Conservation (phyloP, 768 basidiomycete species). For the Pisolithus tinctorius region DNA sequence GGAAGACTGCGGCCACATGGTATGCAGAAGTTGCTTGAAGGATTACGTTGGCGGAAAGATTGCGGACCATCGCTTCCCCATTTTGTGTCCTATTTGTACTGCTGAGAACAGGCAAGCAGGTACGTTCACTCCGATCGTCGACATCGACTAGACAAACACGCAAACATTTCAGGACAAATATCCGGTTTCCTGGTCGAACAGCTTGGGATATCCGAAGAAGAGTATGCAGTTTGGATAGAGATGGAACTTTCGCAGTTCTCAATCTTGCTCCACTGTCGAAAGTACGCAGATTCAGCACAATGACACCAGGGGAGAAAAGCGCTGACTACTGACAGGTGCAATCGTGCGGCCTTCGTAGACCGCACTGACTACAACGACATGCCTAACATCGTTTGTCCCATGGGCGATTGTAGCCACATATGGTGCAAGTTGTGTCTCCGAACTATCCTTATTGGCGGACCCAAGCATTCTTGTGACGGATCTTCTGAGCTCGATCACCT, state of each 20-base stretch:
- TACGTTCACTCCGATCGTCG: constrained; percentile 11
- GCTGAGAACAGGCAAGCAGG: constrained; percentile 25
- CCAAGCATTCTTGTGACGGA: constrained; percentile 53
- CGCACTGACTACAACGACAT: constrained; percentile 36
- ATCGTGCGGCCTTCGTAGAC: constrained; percentile 43
- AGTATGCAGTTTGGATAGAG: constrained; percentile 37
- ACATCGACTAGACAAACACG: not conserved
- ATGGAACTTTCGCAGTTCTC: constrained; percentile 41
- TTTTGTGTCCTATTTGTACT: constrained; percentile 54
- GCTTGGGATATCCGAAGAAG: constrained; percentile 38
- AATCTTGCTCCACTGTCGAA: constrained; percentile 41
- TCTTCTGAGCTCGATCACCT: constrained; percentile 45
- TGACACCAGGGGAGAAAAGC: not conserved
- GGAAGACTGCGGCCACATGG: constrained; percentile 41
- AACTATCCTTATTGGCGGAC: constrained; percentile 26
- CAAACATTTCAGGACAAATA: constrained; percentile 26
- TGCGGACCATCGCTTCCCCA: constrained; percentile 48
- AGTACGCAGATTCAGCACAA: constrained; percentile 27
- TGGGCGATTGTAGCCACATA: constrained; percentile 37
- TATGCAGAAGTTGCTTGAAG: constrained; percentile 49
- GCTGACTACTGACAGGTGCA: constrained; percentile 35
- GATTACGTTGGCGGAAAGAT: constrained; percentile 39
- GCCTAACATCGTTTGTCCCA: constrained; percentile 42
- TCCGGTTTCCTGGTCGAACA: constrained; percentile 34
- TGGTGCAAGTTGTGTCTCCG: constrained; percentile 63